A percentile compares a stretch with the other conserved stretches of the same genome.
Conservation (phyloP, 768 basidiomycete genomes). For the Auriscalpium vulgare region DNA sequence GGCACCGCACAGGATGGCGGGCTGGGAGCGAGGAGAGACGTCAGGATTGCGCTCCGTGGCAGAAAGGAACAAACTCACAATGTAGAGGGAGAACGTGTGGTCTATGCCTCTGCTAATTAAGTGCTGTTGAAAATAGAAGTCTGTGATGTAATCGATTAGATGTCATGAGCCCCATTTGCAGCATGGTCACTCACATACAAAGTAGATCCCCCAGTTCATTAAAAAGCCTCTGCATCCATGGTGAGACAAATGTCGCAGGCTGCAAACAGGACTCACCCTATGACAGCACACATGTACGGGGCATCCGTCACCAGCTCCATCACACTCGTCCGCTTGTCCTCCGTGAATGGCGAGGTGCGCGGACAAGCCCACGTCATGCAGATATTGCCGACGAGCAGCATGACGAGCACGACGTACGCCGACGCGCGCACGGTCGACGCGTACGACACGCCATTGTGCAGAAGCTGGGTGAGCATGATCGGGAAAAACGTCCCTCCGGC, state of each 20-base stretch:
- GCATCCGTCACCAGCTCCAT: conserved; percentile 11
- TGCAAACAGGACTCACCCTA: conserved; percentile 9
- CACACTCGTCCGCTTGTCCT: neutral
- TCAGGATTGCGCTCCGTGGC: conserved; percentile 4
- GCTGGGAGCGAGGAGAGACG: conserved; percentile 20
- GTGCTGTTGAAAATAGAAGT: conserved; percentile 20
- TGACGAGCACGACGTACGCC: conserved; percentile 13
- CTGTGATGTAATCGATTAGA: neutral
- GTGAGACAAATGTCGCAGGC: neutral
- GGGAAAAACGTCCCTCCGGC: conserved; percentile 27
- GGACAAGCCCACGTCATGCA: conserved; percentile 12
- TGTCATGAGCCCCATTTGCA: conserved; percentile 16
- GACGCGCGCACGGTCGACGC: conserved; percentile 33
- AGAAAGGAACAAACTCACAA: conserved; percentile 6
- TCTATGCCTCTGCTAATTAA: conserved; percentile 13
- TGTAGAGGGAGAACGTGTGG: conserved; percentile 16
- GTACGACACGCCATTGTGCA: conserved; percentile 27
- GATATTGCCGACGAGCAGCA: conserved; percentile 16
- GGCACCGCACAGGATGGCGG: conserved; percentile 44
- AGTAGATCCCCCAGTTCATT: conserved; percentile 14
- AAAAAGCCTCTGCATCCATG: conserved; percentile 1
- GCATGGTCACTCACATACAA: conserved; percentile 14
- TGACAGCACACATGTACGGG: conserved; percentile 13
- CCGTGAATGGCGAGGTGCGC: neutral
- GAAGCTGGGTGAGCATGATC: conserved; percentile 26